Evolutionary conservation across 2,329 filamentous ascomycete species (phyloP).

Genomic region (Fusarium neocosmosporiellum): DNA sequence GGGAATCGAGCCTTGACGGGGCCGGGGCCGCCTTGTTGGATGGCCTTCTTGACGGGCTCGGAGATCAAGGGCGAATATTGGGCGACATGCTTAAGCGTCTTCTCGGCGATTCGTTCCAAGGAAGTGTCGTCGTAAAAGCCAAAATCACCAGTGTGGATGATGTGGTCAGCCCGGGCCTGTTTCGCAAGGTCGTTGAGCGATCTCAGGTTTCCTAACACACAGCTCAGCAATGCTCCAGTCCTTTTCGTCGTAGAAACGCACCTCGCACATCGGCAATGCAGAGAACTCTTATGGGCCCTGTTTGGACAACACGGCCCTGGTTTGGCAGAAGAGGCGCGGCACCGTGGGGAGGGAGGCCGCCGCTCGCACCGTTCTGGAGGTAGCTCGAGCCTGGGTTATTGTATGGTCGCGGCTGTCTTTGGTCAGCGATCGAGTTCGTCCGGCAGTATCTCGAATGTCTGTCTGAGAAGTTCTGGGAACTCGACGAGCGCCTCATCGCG

Average conservation of each 20-base stretch:
- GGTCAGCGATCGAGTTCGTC: slow-evolving; percentile 35
- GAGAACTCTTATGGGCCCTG: slow-evolving; percentile 73
- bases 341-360: slow-evolving; percentile 64
- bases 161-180: slow-evolving; percentile 94
- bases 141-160: slow-evolving; percentile 98
- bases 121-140: slow-evolving; percentile 98
- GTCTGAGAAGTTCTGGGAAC: not conserved
- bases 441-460: not conserved
- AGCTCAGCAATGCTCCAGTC: slow-evolving; percentile 25
- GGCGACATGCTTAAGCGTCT: slow-evolving; percentile 97
- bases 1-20: slow-evolving; percentile 89
- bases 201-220: slow-evolving; percentile 83
- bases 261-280: slow-evolving; percentile 80
- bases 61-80: slow-evolving; percentile 96
- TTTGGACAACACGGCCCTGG: slow-evolving; percentile 74
- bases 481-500: slow-evolving; percentile 12
- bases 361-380: slow-evolving; percentile 70
- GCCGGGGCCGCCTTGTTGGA: slow-evolving; percentile 73
- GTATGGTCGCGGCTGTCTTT: slow-evolving; percentile 55
- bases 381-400: slow-evolving; percentile 68
- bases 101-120: slow-evolving; percentile 96
- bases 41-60: slow-evolving; percentile 78
- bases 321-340: slow-evolving; percentile 74
- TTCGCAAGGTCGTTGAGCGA: slow-evolving; percentile 97
- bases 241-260: slow-evolving; percentile 49